Evolutionary conservation across 805 yeast species (phyloP), one percentile per base, ranked within the genome.

Genomic region (Zygosaccharomyces bisporus): DNA sequence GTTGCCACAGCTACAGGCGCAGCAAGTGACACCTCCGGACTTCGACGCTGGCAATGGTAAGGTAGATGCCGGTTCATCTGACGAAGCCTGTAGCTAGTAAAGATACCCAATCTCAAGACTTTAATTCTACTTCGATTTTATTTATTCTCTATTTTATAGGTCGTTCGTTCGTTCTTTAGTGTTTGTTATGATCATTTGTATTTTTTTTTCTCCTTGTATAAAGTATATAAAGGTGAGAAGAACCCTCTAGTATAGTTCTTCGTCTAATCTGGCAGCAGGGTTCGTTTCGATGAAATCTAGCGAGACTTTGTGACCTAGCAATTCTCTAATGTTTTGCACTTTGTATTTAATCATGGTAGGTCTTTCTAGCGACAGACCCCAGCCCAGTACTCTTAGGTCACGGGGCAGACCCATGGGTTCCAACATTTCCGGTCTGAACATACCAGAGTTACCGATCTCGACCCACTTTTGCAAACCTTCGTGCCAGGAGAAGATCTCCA

Each of bases 341-440:
- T 84, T 95, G 64, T 93, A 93, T 71, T 91, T 93, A 68, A 93
- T 93, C 99, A 93, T 93, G 24, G 99, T 93, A 52, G 99, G 99
- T 73, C 99, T 83, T 71, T 93, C 99, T 65, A 93, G 76, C 18
- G 95, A 85, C 58, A 93, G 75, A 61, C 99, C 99, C 89, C 95
- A 93, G 51, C 99, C 99, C 54, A 89, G 77, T 9, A 91, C 98
- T 66, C 97, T 79, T 73, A 95, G 69, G 64, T 87, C 85, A 73
- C 83, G 83, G 48, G 99, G 99, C 61, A 93, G 77, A 27, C 99
- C 99, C 98, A 93, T 91, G 35, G 96, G 73, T 72, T 89, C 96
- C 65, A 95, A 76, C 99, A 93, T 93, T 72, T 93, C 99, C 10
- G 99, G 99, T 72, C 99, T 83, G 77, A 93, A 93, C 96, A 93